phyloP scores from a whole-genome alignment of 129 eudicot genomes.

The Helianthus annuus region HanXRQr2.0-SUNRISE NC_035435.2:9342216-9342715 shows the following conservation, averaged over 20 bases:
- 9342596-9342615: not conserved
- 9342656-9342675: not conserved
- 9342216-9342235: conserved; percentile 88
- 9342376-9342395: conserved; percentile 85
- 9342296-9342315: conserved; percentile 67
- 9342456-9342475: not conserved
- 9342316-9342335: conserved; percentile 67
- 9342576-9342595: not conserved
- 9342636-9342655: not conserved
- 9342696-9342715: too few relatives aligned
- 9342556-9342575: not conserved
- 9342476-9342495: conserved; percentile 12
- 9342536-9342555: not conserved
- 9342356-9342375: conserved; percentile 89
- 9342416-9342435: conserved; percentile 95
- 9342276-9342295: conserved; percentile 81
- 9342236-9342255: conserved; percentile 89
- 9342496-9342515: not conserved
- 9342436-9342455: conserved; percentile 3
- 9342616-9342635: not conserved
- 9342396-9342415: conserved; percentile 96
- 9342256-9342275: conserved; percentile 81
- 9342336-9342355: conserved; percentile 85
- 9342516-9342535: not conserved
- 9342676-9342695: too few relatives aligned